Base-by-base conservation (phyloP, 352 stramenopile genomes). In the Pythium monospermum region DNA sequence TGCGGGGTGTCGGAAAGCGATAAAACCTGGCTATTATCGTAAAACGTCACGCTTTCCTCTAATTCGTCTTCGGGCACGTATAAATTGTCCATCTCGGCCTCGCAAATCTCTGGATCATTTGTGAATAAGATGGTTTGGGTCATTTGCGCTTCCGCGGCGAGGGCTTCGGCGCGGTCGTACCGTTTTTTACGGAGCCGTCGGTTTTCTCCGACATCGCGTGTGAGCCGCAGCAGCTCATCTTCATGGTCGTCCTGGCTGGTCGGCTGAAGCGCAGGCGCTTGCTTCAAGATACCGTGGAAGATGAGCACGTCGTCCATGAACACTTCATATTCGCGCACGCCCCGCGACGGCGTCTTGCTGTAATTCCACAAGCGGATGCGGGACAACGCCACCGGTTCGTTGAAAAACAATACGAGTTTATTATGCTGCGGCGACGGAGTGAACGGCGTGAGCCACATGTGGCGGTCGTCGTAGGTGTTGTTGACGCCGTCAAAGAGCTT, bases 361-460 rank as follows among this genome's bases (percentile, higher is more conserved):
- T 95, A 96, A 53, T 96, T 95, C 76, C 76, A 93, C 15, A 95
- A n/a, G 1, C 71, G 79, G 49, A 94, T 81, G 40, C 76, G 78
- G 18, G 82, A 92, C n/a, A 93, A 53, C 1, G 75, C 75, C 13
- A 92, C 63, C 0, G 80, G 80, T 23, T 82, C 71, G 45, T 95
- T 84, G 60, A 91, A 95, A 36, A 89, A 83, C 19, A 90, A 50
- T 11, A 85, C 67, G 23, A 95, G 57, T 33, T 84, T 82, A 50
- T 93, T 93, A 19, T 60, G 61, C 18, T 81, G 64, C n/a, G n/a
- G n/a, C 18, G 72, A 68, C 31, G 76, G 73, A n/a, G 76, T 75
- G 53, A 78, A 71, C 15, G 78, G 75, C 8, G 78, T 57, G 23
- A 92, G 69, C 82, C 82, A 91, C 66, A 87, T 87, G 54, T 92